These are phyloP conservation scores for Artemisia tridentata DNA, from an alignment of 129 eudicot genomes.

Conservation along the genomic window DNA sequence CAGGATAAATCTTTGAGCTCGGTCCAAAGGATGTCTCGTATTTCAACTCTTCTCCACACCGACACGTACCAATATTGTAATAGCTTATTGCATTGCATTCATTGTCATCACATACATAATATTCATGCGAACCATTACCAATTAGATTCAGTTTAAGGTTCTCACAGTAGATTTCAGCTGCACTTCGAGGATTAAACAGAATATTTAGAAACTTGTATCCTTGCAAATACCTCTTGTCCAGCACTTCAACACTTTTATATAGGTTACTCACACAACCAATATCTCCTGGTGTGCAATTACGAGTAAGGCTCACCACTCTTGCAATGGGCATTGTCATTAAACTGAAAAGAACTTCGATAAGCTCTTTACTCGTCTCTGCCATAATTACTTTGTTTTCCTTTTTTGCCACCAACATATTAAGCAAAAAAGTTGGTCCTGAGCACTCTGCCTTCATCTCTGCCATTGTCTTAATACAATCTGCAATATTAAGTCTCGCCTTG, in stretches of 20 bases:
- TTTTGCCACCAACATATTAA: slow-evolving; percentile 30
- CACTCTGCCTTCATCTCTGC: too few relatives aligned
- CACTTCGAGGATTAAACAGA: slow-evolving; percentile 29
- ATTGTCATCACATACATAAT: not conserved
- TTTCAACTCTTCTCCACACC: slow-evolving; percentile 4
- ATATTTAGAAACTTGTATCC: slow-evolving; percentile 4
- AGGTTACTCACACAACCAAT: slow-evolving; percentile 30
- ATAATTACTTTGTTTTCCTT: slow-evolving; percentile 28
- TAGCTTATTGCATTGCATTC: slow-evolving; percentile 5
- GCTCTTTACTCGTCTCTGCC: slow-evolving; percentile 29
- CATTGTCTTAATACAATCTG: slow-evolving; percentile 12
- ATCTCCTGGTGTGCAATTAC: not conserved
- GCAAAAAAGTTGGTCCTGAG: slow-evolving; percentile 5
- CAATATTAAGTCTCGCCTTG: not conserved
- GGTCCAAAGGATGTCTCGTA: not conserved
- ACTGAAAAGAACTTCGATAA: slow-evolving; percentile 34
- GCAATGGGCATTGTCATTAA: slow-evolving; percentile 36
- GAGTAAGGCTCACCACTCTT: slow-evolving; percentile 12
- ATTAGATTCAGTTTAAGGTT: slow-evolving; percentile 6
- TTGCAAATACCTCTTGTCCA: slow-evolving; percentile 10
- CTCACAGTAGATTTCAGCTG: slow-evolving; percentile 22
- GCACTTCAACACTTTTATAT: slow-evolving; percentile 20
- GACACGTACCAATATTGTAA: slow-evolving; percentile 24
- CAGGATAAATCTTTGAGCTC: not conserved
- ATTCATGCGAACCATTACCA: not conserved